Evolutionary conservation across 805 yeast species (phyloP).

Genomic region (Maudiozyma bulderi): DNA sequence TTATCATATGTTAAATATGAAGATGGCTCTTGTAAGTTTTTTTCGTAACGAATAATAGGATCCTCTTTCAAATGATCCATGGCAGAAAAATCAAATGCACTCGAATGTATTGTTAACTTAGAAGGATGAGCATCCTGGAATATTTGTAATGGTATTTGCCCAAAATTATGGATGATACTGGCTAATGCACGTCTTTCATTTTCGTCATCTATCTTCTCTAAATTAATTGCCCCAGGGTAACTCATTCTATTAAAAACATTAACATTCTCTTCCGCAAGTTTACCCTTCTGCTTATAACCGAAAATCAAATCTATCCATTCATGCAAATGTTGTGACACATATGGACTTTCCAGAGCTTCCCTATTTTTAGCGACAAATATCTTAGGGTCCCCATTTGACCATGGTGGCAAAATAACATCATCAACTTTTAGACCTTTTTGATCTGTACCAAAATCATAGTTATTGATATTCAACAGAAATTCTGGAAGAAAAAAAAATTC

Average conservation of each 20-base stretch:
- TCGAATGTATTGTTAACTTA: neutral
- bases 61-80: neutral
- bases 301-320: slow-evolving; percentile 81
- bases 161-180: slow-evolving; percentile 84
- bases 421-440: slow-evolving; percentile 50
- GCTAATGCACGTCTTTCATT: slow-evolving; percentile 66
- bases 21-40: neutral
- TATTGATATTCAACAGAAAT: slow-evolving; percentile 54
- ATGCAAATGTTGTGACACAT: slow-evolving; percentile 66
- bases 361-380: slow-evolving; percentile 66
- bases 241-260: slow-evolving; percentile 81
- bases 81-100: neutral
- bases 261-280: slow-evolving; percentile 50
- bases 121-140: slow-evolving; percentile 59
- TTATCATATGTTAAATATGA: neutral
- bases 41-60: neutral
- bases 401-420: slow-evolving; percentile 66
- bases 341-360: slow-evolving; percentile 75
- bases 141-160: slow-evolving; percentile 76
- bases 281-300: slow-evolving; percentile 72
- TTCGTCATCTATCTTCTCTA: slow-evolving; percentile 65
- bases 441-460: slow-evolving; percentile 58
- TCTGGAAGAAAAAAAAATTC: slow-evolving; percentile 81
- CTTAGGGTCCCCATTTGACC: slow-evolving; percentile 75
- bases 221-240: slow-evolving; percentile 72